Evolutionary conservation across 2,329 filamentous ascomycete species (phyloP).

Genomic region (Neopestalotiopsis rosae): DNA sequence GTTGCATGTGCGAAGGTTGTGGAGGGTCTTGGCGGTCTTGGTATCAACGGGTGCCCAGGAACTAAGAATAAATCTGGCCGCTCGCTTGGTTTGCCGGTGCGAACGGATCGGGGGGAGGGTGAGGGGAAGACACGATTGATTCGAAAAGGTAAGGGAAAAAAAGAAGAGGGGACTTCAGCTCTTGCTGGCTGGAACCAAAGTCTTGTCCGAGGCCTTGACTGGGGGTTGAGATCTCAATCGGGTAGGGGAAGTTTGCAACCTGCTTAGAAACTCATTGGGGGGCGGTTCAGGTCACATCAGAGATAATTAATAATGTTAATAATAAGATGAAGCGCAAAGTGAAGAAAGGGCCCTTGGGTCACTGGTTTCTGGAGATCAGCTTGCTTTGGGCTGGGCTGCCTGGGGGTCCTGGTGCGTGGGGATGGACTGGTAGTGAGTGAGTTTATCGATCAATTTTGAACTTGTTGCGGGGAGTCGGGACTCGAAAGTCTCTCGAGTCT

Average conservation of each 20-base stretch:
- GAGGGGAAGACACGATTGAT: slow-evolving; percentile 7
- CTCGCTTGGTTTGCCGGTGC: slow-evolving; percentile 12
- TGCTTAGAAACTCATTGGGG: not conserved
- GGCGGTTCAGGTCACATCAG: not conserved
- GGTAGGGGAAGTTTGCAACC: not conserved
- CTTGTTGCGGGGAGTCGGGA: no score
- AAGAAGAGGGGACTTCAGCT: not conserved
- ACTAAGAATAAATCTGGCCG: slow-evolving; percentile 17
- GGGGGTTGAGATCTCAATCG: not conserved
- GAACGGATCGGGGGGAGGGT: not conserved
- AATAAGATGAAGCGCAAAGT: not conserved
- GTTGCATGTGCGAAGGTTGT: slow-evolving; percentile 19
- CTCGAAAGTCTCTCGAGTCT: no score
- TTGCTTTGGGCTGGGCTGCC: no score
- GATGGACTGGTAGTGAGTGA: no score
- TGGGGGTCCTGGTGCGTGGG: no score
- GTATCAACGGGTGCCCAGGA: slow-evolving; percentile 16
- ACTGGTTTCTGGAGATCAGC: no score
- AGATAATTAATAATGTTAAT: slow-evolving; percentile 4
- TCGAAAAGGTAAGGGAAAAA: slow-evolving; percentile 2
- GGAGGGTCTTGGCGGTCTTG: slow-evolving; percentile 19
- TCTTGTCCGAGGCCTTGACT: not conserved
- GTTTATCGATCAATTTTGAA: no score
- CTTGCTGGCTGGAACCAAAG: not conserved
- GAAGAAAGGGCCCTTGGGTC: not conserved